Base-by-base conservation (phyloP, 768 basidiomycete species). In the Rhodosporidiobolus odoratus region DNA sequence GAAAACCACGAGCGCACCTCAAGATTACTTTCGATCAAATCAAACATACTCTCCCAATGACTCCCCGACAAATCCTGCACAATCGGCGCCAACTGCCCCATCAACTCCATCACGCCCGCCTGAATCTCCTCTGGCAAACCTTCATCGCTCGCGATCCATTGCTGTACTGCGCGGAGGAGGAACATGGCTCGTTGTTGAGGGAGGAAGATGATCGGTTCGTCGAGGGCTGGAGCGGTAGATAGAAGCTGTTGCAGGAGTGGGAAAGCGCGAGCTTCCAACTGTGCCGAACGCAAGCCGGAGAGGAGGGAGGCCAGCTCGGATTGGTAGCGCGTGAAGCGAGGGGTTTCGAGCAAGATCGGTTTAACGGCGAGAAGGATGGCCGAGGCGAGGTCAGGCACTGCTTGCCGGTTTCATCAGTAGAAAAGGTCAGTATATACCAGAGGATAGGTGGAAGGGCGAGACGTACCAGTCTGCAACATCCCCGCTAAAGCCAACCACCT, bases 1-100 rank as follows among this genome's bases (percentile, higher is more conserved):
- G 68, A 32, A 37, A 57, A 23, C 43, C 23, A 76, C n/a, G n/a
- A n/a, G n/a, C 84, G 53, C 65, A 92, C 92, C 85, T 97, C 94
- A 4, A 98, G 82, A 75, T 90, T 91, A 68, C 83, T 89, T 79
- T 95, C 93, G 19, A 95, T 77, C 23, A 97, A 79, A 77, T 97
- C 93, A 78, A 91, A 94, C 8, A 93, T 86, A 41, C 93, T 85
- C 58, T 91, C 89, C 96, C 96, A 99, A 79, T 98, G 96, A 1
- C 84, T 82, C 0, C 95, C 96, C 21, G 86, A 82, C 3, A 95
- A 83, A 76, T 86, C 89, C 79, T 97, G 92, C 68, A 98, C 80
- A 63, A 97, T 88, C 4, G 94, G 93, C 2, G 87, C 90, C 3
- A 97, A 82, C 65, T 88, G 83, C 53, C 83, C 80, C 77, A 91